phyloP scores from a whole-genome alignment of 169 alveolate species.

The Plasmodium relictum region DNA sequence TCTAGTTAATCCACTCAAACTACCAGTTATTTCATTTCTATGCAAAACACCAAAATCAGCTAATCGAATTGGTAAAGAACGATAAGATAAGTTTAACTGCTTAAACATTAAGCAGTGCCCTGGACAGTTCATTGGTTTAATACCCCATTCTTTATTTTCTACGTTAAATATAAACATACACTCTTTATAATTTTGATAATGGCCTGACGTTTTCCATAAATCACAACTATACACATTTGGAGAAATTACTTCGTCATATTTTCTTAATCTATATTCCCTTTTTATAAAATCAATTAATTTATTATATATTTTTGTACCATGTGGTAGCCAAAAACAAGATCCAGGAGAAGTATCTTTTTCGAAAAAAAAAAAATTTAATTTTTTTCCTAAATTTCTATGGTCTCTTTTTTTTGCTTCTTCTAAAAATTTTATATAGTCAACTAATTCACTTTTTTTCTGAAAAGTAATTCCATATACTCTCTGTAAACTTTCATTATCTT shows the following conservation, averaged over 20 bases:
- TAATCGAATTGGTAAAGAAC: slow-evolving; percentile 98
- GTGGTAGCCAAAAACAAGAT: slow-evolving; percentile 96
- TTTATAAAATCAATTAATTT: slow-evolving; percentile 96
- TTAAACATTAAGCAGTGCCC: slow-evolving; percentile 98
- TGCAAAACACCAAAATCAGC: slow-evolving; percentile 99
- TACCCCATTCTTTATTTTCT: slow-evolving; percentile 97
- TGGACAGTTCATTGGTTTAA: slow-evolving; percentile 99
- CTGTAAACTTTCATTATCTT: slow-evolving; percentile 96
- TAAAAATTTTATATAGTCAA: slow-evolving; percentile 93
- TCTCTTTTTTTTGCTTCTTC: slow-evolving; percentile 99
- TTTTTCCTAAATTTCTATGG: slow-evolving; percentile 97
- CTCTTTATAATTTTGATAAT: slow-evolving; percentile 96
- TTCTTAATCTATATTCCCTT: slow-evolving; percentile 83
- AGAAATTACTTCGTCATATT: slow-evolving; percentile 95
- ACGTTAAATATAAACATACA: slow-evolving; percentile 93
- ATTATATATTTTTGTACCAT: slow-evolving; percentile 98
- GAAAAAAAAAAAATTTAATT: slow-evolving; percentile 95
- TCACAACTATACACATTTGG: slow-evolving; percentile 97
- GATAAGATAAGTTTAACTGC: slow-evolving; percentile 93
- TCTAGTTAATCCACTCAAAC: slow-evolving; percentile 97
- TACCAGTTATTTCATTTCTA: slow-evolving; percentile 98
- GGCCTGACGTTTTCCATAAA: slow-evolving; percentile 99
- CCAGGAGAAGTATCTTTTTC: slow-evolving; percentile 93
- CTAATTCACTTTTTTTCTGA: slow-evolving; percentile 95
- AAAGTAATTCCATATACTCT: slow-evolving; percentile 99